Evolutionary conservation across 495 filamentous ascomycete genomes (phyloP).

Genomic region (Xylaria acuta): DNA sequence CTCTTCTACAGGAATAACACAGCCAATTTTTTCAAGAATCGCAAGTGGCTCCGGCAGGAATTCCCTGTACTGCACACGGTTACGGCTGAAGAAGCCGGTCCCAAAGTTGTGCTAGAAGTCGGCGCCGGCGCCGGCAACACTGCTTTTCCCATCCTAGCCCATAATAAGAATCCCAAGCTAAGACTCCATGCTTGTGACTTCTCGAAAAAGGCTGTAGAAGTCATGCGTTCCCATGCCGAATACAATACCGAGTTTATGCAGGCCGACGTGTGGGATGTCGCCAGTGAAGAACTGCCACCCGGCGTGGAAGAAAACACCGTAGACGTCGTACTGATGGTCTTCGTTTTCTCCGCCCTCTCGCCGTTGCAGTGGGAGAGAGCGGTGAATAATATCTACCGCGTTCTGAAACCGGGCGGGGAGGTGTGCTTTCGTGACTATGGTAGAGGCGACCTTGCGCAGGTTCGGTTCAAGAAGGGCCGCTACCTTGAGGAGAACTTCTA

Average conservation of each 20-base stretch:
- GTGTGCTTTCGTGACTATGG: slow-evolving; percentile 97
- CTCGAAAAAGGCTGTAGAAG: slow-evolving; percentile 84
- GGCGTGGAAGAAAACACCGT: slow-evolving; percentile 76
- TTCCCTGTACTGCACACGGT: slow-evolving; percentile 82
- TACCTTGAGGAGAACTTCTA: slow-evolving; percentile 97
- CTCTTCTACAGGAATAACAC: slow-evolving; percentile 95
- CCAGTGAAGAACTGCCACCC: slow-evolving; percentile 72
- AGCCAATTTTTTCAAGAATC: slow-evolving; percentile 96
- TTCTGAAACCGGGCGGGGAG: slow-evolving; percentile 87
- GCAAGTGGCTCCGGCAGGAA: slow-evolving; percentile 95
- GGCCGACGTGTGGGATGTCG: slow-evolving; percentile 92
- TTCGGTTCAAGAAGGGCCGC: slow-evolving; percentile 91
- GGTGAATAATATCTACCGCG: slow-evolving; percentile 76
- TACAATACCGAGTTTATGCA: slow-evolving; percentile 69
- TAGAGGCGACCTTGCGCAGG: slow-evolving; percentile 92
- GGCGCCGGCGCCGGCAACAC: slow-evolving; percentile 97
- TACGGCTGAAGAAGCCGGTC: slow-evolving; percentile 66
- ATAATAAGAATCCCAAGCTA: slow-evolving; percentile 80
- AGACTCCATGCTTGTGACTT: slow-evolving; percentile 93
- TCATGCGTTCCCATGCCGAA: slow-evolving; percentile 75
- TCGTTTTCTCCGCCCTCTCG: slow-evolving; percentile 92
- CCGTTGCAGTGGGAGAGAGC: slow-evolving; percentile 85
- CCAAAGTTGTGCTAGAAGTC: slow-evolving; percentile 77
- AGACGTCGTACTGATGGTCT: slow-evolving; percentile 91
- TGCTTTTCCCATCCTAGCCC: slow-evolving; percentile 82